phyloP scores from a whole-genome alignment of 768 basidiomycete species.

The Leccinum rimulosum region DNA sequence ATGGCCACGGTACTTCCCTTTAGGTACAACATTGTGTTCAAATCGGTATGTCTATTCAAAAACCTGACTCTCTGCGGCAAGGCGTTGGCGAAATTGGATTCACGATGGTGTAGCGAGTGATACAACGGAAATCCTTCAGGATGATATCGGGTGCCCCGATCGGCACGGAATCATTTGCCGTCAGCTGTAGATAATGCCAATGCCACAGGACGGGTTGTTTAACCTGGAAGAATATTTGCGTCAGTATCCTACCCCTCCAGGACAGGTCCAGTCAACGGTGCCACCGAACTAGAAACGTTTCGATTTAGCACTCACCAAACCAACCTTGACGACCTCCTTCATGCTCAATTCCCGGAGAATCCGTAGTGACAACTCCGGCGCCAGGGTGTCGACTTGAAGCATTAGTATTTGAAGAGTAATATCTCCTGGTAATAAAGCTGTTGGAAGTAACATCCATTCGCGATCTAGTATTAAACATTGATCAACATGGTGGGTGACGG shows the following conservation, averaged over 20 bases:
- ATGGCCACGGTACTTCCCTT: conserved; percentile 31
- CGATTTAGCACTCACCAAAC: conserved; percentile 27
- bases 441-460: conserved; percentile 10
- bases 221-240: conserved; percentile 27
- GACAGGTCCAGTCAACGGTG: not conserved
- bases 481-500: conserved; percentile 6
- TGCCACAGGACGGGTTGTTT: conserved; percentile 75
- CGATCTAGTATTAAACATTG: conserved; percentile 26
- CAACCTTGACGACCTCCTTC: conserved; percentile 55
- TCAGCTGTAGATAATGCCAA: conserved; percentile 71
- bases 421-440: conserved; percentile 81
- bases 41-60: conserved; percentile 81
- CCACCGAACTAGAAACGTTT: not conserved
- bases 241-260: not conserved
- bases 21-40: conserved; percentile 78
- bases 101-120: conserved; percentile 78
- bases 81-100: conserved; percentile 76
- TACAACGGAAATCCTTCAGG: conserved; percentile 74
- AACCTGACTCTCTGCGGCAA: conserved; percentile 78
- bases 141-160: conserved; percentile 52
- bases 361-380: conserved; percentile 60
- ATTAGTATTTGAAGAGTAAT: conserved; percentile 84
- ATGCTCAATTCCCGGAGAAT: conserved; percentile 61
- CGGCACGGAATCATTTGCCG: conserved; percentile 62
- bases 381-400: conserved; percentile 71